Evolutionary conservation across 441 rosid genomes (phyloP), one percentile per base, ranked within the genome.

Genomic region (Arabidopsis lyrata): DNA sequence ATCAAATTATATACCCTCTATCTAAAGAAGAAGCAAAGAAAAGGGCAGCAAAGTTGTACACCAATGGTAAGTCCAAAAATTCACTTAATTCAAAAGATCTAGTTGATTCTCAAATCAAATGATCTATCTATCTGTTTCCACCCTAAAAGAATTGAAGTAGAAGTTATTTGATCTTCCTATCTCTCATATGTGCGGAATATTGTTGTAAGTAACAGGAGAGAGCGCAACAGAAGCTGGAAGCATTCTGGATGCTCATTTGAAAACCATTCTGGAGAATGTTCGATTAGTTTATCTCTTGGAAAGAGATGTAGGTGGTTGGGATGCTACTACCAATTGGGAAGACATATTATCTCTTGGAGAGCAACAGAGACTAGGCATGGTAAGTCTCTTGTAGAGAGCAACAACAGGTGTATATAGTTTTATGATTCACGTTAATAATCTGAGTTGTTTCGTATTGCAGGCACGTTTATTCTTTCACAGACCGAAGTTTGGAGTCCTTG

Each of bases 361-460:
- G 78, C 99, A 96, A 82, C 99, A 96, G 80, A 88, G 99, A 80
- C 80, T 96, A 70, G 98, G 99, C 77, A 91, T 96, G 99, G 99
- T 96, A 70, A 81, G 85, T 79, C 58, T 50, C 41, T 13, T 60
- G 15, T 56, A 18, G 15, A 18, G 15, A 69, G 68, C 54, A 34
- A 61, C 66, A 78, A 53, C 31, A 66, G 24, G 20, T 34, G 8
- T 8, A 49, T 42, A 32, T 32, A 16, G 48, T 8, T 55, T 35
- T 68, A 49, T 27, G 36, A 14, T 36, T 11, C 57, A 71, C n/a
- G 55, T 78, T 35, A 55, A 50, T 48, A 68, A 18, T 80, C 72
- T 74, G 66, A 69, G 70, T 22, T 70, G 63, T 18, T 59, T 44
- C 55, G 63, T 75, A 71, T 81, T 65, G 68, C 57, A 96, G 99